These are phyloP conservation scores for Ampelocalamus luodianensis DNA, from an alignment of 176 grass and related monocot species.

Conservation along the genomic window DNA sequence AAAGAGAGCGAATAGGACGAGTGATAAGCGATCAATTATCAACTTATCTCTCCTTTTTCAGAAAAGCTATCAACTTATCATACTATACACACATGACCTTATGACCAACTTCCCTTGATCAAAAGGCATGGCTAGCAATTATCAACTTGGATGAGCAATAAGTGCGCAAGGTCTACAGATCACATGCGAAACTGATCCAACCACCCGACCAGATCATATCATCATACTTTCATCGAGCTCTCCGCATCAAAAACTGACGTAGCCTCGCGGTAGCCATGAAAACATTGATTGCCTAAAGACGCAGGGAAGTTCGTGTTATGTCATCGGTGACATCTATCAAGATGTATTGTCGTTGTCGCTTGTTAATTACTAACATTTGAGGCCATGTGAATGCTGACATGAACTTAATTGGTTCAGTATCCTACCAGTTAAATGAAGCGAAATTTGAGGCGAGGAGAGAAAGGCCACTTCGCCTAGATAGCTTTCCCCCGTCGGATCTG, in stretches of 20 bases:
- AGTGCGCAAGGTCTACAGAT: constrained; percentile 40
- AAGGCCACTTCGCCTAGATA: no score
- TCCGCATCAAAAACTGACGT: constrained; percentile 5
- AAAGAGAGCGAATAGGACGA: neutral
- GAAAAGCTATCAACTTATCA: constrained; percentile 54
- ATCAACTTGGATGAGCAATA: constrained; percentile 31
- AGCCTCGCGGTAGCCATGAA: constrained; percentile 24
- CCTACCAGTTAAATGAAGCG: no score
- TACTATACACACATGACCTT: constrained; percentile 40
- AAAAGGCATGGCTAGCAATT: constrained; percentile 2
- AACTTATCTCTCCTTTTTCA: neutral
- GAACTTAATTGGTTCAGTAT: neutral
- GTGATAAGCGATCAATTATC: constrained; percentile 45
- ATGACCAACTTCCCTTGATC: constrained; percentile 32
- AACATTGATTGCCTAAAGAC: neutral
- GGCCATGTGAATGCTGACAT: neutral
- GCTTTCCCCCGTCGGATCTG: no score
- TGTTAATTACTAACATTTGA: neutral
- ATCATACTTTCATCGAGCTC: neutral
- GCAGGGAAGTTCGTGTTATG: constrained; percentile 35
- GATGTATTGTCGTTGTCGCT: neutral
- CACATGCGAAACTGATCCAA: constrained; percentile 22
- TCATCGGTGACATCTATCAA: constrained; percentile 51
- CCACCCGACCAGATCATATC: constrained; percentile 1
- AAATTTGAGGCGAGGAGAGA: no score